Evolutionary conservation across 2,329 filamentous ascomycete species (phyloP), one percentile per base, ranked within the genome.

Genomic region (Reticulascus tulasneorum): DNA sequence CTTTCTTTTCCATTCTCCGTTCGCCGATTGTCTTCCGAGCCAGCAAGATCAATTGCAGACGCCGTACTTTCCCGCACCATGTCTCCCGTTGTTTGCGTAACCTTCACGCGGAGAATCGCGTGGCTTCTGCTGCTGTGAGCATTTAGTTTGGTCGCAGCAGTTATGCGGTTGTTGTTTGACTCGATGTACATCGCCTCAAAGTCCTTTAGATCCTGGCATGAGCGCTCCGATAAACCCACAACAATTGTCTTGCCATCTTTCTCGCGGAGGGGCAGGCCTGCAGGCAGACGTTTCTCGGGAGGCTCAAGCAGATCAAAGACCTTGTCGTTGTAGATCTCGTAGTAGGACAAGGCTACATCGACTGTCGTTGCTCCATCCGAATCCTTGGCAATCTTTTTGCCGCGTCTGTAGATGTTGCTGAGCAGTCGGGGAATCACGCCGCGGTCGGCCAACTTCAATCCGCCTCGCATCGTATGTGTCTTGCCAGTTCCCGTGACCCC

Each of bases 311-410:
- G 69, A 57, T 96, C 90, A 53, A 83, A 95, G 15, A 95, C 89
- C 57, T 91, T 91, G 67, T 96, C 90, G 59, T 94, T 95, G 64
- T 96, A 96, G 48, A 96, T 95, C 59, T 96, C 90, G 64, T 94
- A 95, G 64, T 96, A 96, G 19, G 86, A 90, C 53, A 96, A 73
- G 10, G 79, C 72, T 12, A 95, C 86, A 8, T 78, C 68, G 16
- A 94, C 86, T 3, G 67, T 72, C 1, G 82, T 90, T 33, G 79
- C 68, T 9, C 82, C 86, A 5, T 73, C 69, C 3, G 81, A 76
- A 52, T 94, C 89, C 61, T 91, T 93, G 47, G 79, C 75, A 13
- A 93, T 82, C 68, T 94, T 94, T 62, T 88, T 86, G 45, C 84
- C 83, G 42, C 87, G 75, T 30, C 91, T 78, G 58, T 91, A 97